Percentiles rank a stretch among this genome's conserved stretches.
phyloP scores from a whole-genome alignment of 1,284 basidiomycete species.

The Papiliotrema fonsecae region DNA sequence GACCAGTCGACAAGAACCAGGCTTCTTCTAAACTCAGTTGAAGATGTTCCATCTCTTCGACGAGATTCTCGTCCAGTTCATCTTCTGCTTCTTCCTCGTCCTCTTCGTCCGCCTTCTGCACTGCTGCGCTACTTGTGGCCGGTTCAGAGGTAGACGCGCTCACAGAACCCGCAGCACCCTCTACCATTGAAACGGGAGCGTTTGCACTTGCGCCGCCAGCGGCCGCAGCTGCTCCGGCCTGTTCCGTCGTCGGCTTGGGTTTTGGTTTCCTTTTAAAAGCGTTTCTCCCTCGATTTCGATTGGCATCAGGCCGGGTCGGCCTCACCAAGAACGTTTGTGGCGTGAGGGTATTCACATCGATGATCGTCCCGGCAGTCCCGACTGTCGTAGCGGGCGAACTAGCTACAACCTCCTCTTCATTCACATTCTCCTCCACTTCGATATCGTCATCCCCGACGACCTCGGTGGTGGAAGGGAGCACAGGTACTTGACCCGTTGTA shows the following conservation, averaged over 20 bases:
- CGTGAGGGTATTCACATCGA: constrained; percentile 33
- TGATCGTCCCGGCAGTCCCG: not conserved
- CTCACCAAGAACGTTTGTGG: constrained; percentile 47
- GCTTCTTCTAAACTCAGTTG: constrained; percentile 89
- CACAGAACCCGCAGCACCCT: not conserved
- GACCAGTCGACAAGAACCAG: constrained; percentile 79
- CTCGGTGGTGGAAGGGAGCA: not conserved
- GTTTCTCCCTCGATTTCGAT: constrained; percentile 41
- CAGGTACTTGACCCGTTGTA: constrained; percentile 16
- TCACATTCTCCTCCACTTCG: constrained; percentile 4
- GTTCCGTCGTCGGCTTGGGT: constrained; percentile 1
- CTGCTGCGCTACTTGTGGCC: not conserved
- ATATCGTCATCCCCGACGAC: not conserved
- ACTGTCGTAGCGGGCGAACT: not conserved
- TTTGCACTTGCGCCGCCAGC: not conserved
- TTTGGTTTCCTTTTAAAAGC: constrained; percentile 32
- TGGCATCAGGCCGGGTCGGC: constrained; percentile 43
- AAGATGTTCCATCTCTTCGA: constrained; percentile 78
- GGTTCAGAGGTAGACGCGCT: not conserved
- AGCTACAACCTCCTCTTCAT: constrained; percentile 1
- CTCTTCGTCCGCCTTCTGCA: constrained; percentile 54
- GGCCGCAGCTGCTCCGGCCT: constrained; percentile 1
- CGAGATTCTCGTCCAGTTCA: constrained; percentile 52
- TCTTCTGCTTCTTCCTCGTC: constrained; percentile 45
- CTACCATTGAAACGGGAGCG: not conserved